phyloP scores from a whole-genome alignment of 768 basidiomycete genomes.

The Leccinum imitatum region DNA sequence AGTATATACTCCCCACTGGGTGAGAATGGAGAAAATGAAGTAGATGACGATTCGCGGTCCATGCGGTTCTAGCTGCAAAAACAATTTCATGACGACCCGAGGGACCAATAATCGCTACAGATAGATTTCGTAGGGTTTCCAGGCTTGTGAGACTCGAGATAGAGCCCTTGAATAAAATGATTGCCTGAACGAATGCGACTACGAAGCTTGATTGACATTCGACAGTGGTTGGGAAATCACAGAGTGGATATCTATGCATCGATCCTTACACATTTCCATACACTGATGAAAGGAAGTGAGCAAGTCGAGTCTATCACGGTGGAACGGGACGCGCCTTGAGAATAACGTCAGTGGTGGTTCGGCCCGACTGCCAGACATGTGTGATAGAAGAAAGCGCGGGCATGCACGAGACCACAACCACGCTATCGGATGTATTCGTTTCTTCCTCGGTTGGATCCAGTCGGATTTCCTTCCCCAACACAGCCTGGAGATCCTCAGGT shows the following conservation, averaged over 20 bases:
- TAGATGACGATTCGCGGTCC: neutral
- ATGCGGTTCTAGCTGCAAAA: too few species aligned
- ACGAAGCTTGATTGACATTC: conserved; percentile 13
- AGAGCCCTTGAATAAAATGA: too few species aligned
- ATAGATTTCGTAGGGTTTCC: neutral
- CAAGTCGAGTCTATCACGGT: neutral
- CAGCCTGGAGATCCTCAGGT: conserved; percentile 42
- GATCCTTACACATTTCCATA: conserved; percentile 65
- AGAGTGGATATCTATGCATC: conserved; percentile 73
- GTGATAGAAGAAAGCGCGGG: conserved; percentile 85
- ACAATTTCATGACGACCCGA: neutral
- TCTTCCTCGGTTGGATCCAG: conserved; percentile 83
- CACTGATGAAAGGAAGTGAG: conserved; percentile 44
- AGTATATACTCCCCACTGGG: neutral
- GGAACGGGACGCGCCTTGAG: conserved; percentile 50
- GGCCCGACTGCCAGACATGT: conserved; percentile 83
- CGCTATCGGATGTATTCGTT: conserved; percentile 52
- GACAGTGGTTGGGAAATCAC: conserved; percentile 72
- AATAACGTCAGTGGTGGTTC: conserved; percentile 51
- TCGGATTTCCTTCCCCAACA: conserved; percentile 59
- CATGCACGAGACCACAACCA: conserved; percentile 80
- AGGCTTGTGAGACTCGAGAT: neutral
- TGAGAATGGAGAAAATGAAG: neutral
- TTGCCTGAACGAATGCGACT: conserved; percentile 1
- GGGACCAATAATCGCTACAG: neutral